Evolutionary conservation across 768 basidiomycete species (phyloP).

Genomic region (Boletus tomentosulus): DNA sequence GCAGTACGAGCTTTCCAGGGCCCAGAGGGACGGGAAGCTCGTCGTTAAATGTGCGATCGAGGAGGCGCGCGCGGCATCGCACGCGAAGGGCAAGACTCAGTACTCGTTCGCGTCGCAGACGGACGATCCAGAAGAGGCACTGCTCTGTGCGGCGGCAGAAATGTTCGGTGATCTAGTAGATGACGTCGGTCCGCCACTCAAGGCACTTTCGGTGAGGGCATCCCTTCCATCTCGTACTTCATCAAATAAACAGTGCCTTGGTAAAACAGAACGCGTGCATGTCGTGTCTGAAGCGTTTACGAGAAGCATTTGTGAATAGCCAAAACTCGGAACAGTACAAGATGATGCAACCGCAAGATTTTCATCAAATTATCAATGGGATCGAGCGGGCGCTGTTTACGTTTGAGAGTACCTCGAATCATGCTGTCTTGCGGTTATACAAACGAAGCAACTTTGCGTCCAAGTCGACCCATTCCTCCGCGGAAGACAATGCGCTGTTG

Average conservation of each 20-base stretch:
- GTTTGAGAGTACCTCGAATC: conserved; percentile 81
- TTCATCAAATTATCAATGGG: conserved; percentile 55
- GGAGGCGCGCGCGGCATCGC: background rate
- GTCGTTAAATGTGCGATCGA: conserved; percentile 21
- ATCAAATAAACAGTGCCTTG: background rate
- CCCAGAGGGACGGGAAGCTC: conserved; percentile 45
- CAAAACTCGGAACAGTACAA: conserved; percentile 28
- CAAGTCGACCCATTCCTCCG: conserved; percentile 13
- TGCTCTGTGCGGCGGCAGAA: conserved; percentile 51
- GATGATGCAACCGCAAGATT: conserved; percentile 53
- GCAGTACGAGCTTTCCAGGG: conserved; percentile 77
- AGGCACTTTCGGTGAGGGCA: conserved; percentile 60
- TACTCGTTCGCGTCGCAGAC: conserved; percentile 35
- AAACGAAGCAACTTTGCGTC: conserved; percentile 41
- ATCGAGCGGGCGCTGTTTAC: conserved; percentile 66
- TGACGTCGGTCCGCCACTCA: conserved; percentile 74
- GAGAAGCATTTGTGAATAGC: conserved; percentile 56
- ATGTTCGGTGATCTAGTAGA: conserved; percentile 79
- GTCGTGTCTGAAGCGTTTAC: conserved; percentile 55
- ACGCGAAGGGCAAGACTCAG: conserved; percentile 12
- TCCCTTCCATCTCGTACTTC: background rate
- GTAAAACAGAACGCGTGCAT: conserved; percentile 53
- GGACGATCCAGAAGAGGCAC: conserved; percentile 39
- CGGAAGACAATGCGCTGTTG: conserved; percentile 35
- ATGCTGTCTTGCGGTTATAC: conserved; percentile 77